phyloP scores from a whole-genome alignment of 2,329 filamentous ascomycete species.

The Talaromyces sp. region DNA sequence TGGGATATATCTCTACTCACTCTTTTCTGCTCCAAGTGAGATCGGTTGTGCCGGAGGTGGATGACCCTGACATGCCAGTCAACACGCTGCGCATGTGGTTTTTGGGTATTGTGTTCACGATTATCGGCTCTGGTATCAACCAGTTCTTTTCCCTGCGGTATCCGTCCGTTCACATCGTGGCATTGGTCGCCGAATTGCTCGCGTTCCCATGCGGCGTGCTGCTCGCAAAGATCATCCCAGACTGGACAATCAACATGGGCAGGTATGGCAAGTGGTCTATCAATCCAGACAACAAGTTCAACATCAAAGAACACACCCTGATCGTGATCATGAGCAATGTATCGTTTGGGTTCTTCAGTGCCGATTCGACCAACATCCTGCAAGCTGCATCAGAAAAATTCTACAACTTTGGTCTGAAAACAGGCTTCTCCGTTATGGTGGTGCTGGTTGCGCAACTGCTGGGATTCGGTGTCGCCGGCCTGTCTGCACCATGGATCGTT shows the following conservation, averaged over 20 bases:
- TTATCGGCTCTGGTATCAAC: conserved; percentile 41
- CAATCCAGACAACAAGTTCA: conserved; percentile 42
- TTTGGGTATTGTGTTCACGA: conserved; percentile 41
- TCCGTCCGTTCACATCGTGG: conserved; percentile 40
- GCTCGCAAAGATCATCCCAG: conserved; percentile 35
- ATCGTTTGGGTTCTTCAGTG: conserved; percentile 43
- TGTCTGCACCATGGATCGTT: conserved; percentile 33
- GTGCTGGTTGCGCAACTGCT: conserved; percentile 36
- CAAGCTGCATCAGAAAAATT: conserved; percentile 35
- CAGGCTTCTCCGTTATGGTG: conserved; percentile 34
- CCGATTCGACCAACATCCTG: conserved; percentile 44
- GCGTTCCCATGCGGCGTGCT: conserved; percentile 38
- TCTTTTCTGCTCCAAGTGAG: conserved; percentile 15
- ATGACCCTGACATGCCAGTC: conserved; percentile 23
- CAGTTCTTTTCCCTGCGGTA: conserved; percentile 45
- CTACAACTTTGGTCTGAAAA: conserved; percentile 37
- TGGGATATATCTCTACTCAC: neutral
- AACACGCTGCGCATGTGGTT: conserved; percentile 37
- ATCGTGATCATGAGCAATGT: conserved; percentile 47
- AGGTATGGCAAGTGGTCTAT: conserved; percentile 17
- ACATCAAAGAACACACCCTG: conserved; percentile 44
- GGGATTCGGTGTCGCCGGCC: conserved; percentile 37
- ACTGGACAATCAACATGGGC: conserved; percentile 21
- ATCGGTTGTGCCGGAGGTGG: conserved; percentile 22
- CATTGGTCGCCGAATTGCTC: conserved; percentile 41